Percentiles rank a stretch among this genome's conserved stretches.
Conservation (phyloP, 345 rosid genomes). For the Citrus australasica region DNA sequence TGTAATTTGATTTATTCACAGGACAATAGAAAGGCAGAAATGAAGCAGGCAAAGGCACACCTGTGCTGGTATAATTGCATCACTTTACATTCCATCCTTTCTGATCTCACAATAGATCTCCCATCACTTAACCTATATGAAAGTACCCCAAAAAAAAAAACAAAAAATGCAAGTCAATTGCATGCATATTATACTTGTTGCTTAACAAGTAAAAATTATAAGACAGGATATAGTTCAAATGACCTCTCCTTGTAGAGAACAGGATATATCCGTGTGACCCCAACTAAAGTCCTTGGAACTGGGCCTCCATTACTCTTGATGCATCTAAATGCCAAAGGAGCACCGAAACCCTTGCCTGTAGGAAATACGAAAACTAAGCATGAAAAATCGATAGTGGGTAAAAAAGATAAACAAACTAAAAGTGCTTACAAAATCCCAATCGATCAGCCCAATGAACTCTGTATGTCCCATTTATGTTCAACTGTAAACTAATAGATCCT, state of each 20-base stretch:
- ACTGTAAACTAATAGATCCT: constrained; percentile 44
- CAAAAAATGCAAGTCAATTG: not conserved
- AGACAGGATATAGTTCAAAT: constrained; percentile 13
- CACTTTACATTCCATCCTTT: constrained; percentile 67
- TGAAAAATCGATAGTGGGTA: constrained; percentile 9
- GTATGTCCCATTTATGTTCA: constrained; percentile 88
- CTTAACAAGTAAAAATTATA: constrained; percentile 8
- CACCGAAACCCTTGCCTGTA: constrained; percentile 62
- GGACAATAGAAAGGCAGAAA: not conserved
- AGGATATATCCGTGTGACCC: constrained; percentile 86
- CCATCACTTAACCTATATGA: constrained; percentile 50
- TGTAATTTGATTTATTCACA: not conserved
- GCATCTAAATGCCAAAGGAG: constrained; percentile 86
- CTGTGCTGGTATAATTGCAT: constrained; percentile 48
- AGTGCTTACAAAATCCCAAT: constrained; percentile 82
- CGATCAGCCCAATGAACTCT: constrained; percentile 96
- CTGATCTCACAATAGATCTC: constrained; percentile 78
- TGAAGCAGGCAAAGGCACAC: constrained; percentile 4
- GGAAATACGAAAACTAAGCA: constrained; percentile 15
- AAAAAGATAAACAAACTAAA: constrained; percentile 16
- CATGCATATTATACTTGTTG: constrained; percentile 9
- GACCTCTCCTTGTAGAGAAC: constrained; percentile 90
- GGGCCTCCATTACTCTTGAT: constrained; percentile 86
- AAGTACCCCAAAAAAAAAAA: not conserved
- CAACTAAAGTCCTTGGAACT: constrained; percentile 76